Evolutionary conservation across 768 basidiomycete species (phyloP), one percentile per base, ranked within the genome.

Genomic region (Mycena vulgaris): DNA sequence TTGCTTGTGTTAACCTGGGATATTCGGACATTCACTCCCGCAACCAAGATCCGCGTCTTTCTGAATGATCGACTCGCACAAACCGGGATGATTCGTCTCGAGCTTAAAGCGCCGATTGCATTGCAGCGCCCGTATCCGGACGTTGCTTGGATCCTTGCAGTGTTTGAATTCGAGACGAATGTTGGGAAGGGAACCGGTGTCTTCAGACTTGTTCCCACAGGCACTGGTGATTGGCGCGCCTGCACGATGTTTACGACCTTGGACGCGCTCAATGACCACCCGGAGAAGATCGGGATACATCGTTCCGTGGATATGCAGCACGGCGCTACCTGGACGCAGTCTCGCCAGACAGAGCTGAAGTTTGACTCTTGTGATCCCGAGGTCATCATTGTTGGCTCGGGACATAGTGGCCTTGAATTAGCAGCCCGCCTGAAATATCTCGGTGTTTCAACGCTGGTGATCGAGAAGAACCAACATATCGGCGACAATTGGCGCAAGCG

Each of bases 401-500:
- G 91, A 0, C 93, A 93, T 63, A 87, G 85, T 70, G 93, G 93
- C 2, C 79, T 95, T 28, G 88, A 85, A 45, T 75, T 89, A 2
- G 92, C 92, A 0, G 90, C 91, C 2, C 83, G 91, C 19, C 80
- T 94, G 62, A 90, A 90, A 73, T 83, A 82, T 42, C 80, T 93
- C 25, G 89, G 86, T n/a, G 79, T 94, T 13, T 73, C 81, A 2
- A 80, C 85, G 1, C 79, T 95, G 11, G 78, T 92, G 17, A 79
- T 93, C 33, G 93, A 94, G 72, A 82, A 81, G 72, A 86, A 89
- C 59, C 53, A 79, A 9, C 79, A 87, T 3, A 76, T 90, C 1
- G 91, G 91, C 0, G 89, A 91, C 72, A 86, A 85, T 71, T 91
- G 90, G 91, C 80, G 89, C 65, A 83, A 87, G 52, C 83, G 92